Conservation (phyloP, 2,329 filamentous ascomycete genomes). For the Botrytis squamosa region DNA sequence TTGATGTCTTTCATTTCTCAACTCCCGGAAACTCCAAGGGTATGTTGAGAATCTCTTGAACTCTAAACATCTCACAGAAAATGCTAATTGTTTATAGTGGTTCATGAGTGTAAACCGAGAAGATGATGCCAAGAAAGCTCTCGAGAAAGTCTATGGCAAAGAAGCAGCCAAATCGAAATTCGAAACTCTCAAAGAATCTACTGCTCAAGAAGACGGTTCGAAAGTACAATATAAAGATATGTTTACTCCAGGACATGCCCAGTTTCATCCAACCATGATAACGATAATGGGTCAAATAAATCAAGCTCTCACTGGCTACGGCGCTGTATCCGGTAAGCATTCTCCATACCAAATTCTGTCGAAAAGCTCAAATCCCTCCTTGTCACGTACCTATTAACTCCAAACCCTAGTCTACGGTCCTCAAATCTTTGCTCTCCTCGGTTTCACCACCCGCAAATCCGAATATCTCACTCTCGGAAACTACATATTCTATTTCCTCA, state of each 20-base stretch:
- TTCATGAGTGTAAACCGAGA: conserved; percentile 51
- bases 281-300: conserved; percentile 64
- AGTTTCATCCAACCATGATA: conserved; percentile 60
- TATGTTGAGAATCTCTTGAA: background rate
- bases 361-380: fast-evolving
- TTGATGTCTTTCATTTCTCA: conserved; percentile 52
- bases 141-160: conserved; percentile 51
- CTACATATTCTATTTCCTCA: conserved; percentile 58
- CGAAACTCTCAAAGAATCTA: conserved; percentile 50
- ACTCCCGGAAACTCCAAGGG: conserved; percentile 56
- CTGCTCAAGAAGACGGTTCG: conserved; percentile 48
- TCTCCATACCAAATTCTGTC: background rate
- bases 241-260: conserved; percentile 52
- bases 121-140: conserved; percentile 50
- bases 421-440: conserved; percentile 62
- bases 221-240: conserved; percentile 55
- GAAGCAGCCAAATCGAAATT: conserved; percentile 48
- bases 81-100: conserved; percentile 42
- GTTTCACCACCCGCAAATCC: conserved; percentile 50
- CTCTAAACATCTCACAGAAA: background rate
- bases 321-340: conserved; percentile 48
- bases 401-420: conserved; percentile 56
- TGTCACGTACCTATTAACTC: background rate
- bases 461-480: conserved; percentile 60
- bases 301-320: conserved; percentile 57